Conservation (phyloP, 306 rosid species). For the Dryas drummondii region DNA sequence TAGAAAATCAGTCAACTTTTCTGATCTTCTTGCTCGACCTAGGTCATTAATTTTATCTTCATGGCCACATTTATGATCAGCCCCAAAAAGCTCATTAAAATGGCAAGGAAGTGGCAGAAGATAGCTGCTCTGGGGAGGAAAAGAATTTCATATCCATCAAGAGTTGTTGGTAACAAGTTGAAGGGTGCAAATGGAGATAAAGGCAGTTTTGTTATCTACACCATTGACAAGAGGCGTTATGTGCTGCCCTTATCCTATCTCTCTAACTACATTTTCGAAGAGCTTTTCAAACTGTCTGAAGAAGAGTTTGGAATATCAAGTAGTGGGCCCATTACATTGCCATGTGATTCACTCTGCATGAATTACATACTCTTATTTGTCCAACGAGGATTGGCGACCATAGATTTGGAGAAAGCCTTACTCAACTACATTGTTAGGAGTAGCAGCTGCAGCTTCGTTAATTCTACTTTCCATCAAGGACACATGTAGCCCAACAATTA, state of each 20-base stretch:
- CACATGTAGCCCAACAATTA: neutral
- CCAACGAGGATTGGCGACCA: neutral
- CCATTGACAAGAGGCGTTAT: neutral
- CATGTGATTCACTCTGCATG: slow-evolving; percentile 3
- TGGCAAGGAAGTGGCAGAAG: neutral
- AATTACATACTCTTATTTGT: neutral
- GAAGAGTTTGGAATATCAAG: slow-evolving; percentile 3
- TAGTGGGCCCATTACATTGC: neutral
- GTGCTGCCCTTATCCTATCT: neutral
- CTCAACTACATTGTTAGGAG: neutral
- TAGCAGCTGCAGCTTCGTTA: neutral
- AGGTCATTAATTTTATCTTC: no score
- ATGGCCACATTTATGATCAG: neutral
- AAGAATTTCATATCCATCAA: neutral
- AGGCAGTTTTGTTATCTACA: neutral
- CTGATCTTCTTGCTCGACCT: neutral
- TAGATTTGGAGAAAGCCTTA: slow-evolving; percentile 4
- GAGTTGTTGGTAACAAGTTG: neutral
- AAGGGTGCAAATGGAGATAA: neutral
- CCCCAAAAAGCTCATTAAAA: neutral
- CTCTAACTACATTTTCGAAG: neutral
- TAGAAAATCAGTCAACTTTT: neutral
- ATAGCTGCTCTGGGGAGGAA: neutral
- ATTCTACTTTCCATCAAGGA: no score
- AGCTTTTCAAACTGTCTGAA: neutral